A percentile compares a stretch with the other conserved stretches of the same genome.
These are phyloP conservation scores for Panicum miliaceum DNA, from an alignment of 176 grass and related monocot genomes.

Conservation along the genomic window DNA sequence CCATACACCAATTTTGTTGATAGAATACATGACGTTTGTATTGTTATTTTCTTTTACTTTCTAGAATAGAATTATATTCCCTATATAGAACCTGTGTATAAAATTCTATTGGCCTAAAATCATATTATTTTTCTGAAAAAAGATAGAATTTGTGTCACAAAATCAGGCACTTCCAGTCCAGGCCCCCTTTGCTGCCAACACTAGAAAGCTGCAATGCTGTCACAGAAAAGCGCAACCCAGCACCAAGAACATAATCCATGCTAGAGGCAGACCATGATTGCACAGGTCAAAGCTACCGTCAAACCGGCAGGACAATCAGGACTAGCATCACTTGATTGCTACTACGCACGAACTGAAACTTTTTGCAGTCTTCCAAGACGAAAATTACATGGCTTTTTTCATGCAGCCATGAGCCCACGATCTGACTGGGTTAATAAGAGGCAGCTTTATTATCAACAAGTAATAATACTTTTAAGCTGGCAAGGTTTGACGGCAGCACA, in stretches of 20 bases:
- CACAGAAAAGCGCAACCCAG: not conserved
- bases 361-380: slow-evolving; percentile 7
- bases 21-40: not conserved
- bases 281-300: slow-evolving; percentile 16
- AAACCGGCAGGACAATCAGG: not conserved
- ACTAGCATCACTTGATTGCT: not conserved
- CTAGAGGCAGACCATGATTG: slow-evolving; percentile 1
- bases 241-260: slow-evolving; percentile 11
- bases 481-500: slow-evolving; percentile 27
- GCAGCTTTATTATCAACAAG: slow-evolving; percentile 37
- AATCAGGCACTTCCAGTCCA: not conserved
- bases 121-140: not conserved
- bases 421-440: slow-evolving; percentile 44
- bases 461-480: slow-evolving; percentile 14
- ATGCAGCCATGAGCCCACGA: not conserved
- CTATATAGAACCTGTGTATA: not conserved
- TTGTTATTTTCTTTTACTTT: not conserved
- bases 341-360: not conserved
- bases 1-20: too few relatives aligned
- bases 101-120: not conserved
- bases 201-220: slow-evolving; percentile 21
- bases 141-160: not conserved
- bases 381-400: slow-evolving; percentile 9
- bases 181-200: not conserved
- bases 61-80: not conserved